Percentiles rank a stretch among this genome's conserved stretches.
Conservation (phyloP, 495 filamentous ascomycete genomes). For the Podospora pseudopauciseta region DNA sequence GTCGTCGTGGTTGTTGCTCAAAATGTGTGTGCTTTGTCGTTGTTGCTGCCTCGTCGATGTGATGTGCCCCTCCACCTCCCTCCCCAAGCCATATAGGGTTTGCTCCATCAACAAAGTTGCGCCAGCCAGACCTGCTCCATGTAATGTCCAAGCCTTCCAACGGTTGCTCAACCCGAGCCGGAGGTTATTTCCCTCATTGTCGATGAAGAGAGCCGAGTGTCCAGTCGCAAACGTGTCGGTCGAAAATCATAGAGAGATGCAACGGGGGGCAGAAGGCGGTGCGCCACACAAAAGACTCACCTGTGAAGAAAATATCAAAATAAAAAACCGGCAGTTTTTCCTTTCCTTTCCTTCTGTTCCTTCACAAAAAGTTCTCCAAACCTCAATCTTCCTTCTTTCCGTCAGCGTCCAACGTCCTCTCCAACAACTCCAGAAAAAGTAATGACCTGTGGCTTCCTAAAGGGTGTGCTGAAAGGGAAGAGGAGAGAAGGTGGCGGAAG, state of each 20-base stretch:
- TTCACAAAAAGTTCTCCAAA: constrained; percentile 3
- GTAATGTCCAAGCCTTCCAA: not conserved
- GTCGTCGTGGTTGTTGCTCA: not conserved
- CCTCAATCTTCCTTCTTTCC: constrained; percentile 19
- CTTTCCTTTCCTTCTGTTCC: constrained; percentile 3
- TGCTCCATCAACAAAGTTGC: not conserved
- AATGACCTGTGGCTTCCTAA: constrained; percentile 13
- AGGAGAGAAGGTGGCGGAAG: constrained; percentile 28
- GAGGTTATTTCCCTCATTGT: not conserved
- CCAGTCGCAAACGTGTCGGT: not conserved
- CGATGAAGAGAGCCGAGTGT: not conserved
- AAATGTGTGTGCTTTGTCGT: not conserved
- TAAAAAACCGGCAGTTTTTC: not conserved
- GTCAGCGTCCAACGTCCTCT: constrained; percentile 29
- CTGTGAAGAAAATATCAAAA: not conserved
- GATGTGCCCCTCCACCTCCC: not conserved
- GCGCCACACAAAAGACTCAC: constrained; percentile 4
- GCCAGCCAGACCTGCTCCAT: not conserved
- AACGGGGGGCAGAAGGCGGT: not conserved
- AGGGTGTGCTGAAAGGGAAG: constrained; percentile 19
- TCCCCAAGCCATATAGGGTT: not conserved
- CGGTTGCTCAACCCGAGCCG: not conserved
- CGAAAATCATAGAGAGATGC: constrained; percentile 1
- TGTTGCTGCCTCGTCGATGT: not conserved
- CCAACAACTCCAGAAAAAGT: constrained; percentile 36